Conservation (phyloP, 495 filamentous ascomycete genomes). For the Corynascus novoguineensis region DNA sequence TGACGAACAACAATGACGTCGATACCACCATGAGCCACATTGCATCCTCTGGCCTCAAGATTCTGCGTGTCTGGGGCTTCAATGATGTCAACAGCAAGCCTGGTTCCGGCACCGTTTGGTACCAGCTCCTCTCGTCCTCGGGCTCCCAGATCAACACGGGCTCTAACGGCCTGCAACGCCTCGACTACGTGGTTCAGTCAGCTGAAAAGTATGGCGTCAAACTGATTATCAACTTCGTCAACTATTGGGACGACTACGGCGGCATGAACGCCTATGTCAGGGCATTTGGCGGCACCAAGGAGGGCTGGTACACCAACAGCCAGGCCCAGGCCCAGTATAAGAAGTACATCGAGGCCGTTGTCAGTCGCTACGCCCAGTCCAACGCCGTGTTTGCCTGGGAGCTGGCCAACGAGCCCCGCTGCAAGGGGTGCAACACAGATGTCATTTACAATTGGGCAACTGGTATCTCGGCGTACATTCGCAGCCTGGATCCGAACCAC, state of each 20-base stretch:
- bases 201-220: constrained; percentile 52
- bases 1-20: constrained; percentile 58
- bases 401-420: constrained; percentile 65
- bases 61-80: constrained; percentile 70
- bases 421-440: constrained; percentile 52
- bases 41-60: constrained; percentile 53
- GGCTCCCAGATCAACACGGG: constrained; percentile 62
- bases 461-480: constrained; percentile 57
- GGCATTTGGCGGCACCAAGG: constrained; percentile 54
- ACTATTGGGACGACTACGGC: constrained; percentile 59
- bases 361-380: constrained; percentile 53
- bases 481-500: constrained; percentile 56
- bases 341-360: constrained; percentile 57
- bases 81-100: constrained; percentile 49
- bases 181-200: constrained; percentile 51
- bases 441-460: constrained; percentile 59
- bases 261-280: constrained; percentile 59
- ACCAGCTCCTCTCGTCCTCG: constrained; percentile 50
- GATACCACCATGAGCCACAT: constrained; percentile 52
- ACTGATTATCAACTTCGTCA: constrained; percentile 54
- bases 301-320: constrained; percentile 53
- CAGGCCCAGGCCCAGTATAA: constrained; percentile 55
- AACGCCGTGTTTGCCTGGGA: constrained; percentile 67
- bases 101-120: constrained; percentile 49
- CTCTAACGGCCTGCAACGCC: constrained; percentile 56